Evolutionary conservation across 495 filamentous ascomycete species (phyloP), one percentile per base, ranked within the genome.

Genomic region (Penicillium lagena): DNA sequence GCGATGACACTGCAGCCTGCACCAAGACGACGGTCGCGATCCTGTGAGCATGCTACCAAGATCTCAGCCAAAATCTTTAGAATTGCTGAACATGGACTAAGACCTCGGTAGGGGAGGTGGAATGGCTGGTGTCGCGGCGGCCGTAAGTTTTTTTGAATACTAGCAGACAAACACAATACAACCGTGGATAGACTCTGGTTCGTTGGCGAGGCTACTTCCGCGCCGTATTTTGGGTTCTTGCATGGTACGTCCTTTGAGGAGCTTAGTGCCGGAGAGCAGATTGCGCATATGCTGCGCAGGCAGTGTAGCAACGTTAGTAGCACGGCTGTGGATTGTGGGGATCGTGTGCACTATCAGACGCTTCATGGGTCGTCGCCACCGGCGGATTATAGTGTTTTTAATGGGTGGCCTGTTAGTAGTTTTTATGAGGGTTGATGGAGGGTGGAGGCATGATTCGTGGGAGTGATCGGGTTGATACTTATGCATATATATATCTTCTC

Each of bases 221-320:
- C 78, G 11, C 70, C 80, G 59, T 86, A 83, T 51, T 89, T 77
- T 63, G 85, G 85, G 0, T 88, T 85, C 58, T 58, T 89, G 61
- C 85, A 89, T 15, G 82, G 80, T 2, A 76, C 78, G 6, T 86
- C 68, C 63, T 80, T 74, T 34, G 81, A 85, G 59, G 82, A 82
- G 1, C 65, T 68, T 12, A 66, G 73, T 36, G 79, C 67, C 0
- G 81, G 75, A 2, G 53, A 66, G 47, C 58, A 66, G 14, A 72
- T 84, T 42, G 80, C 75, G 12, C 22, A 22, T 22, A 4, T 22
- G 22, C 22, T 22, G 22, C 22, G 4, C 2, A 22, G 4, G 22
- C 2, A 22, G 4, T 22, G 4, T 6, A 22, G 22, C 22, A 6
- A 22, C 6, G 22, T 17, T 17, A 17, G 15, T 17, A 17, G 15